Percentiles rank a stretch among this genome's conserved stretches.
phyloP scores from a whole-genome alignment of 495 filamentous ascomycete genomes.

The Rostrohypoxylon terebratum region DNA sequence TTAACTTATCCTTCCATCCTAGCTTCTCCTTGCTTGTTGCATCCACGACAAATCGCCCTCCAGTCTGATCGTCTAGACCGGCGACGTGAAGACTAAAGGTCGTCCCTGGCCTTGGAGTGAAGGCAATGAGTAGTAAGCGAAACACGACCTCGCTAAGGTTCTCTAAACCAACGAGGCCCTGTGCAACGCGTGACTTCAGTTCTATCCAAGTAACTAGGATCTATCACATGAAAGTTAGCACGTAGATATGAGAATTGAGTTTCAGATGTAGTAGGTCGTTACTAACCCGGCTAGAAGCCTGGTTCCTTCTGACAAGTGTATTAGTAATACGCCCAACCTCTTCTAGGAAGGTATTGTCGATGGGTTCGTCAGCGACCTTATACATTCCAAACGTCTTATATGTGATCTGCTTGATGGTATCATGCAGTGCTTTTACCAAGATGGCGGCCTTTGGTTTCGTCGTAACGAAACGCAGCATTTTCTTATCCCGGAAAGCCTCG shows the following conservation, averaged over 20 bases:
- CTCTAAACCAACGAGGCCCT: conserved; percentile 36
- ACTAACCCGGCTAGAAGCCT: conserved; percentile 42
- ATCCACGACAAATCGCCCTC: conserved; percentile 48
- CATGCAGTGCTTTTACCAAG: conserved; percentile 49
- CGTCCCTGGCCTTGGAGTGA: conserved; percentile 39
- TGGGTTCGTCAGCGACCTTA: conserved; percentile 36
- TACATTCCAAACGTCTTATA: conserved; percentile 12
- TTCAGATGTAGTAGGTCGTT: background rate
- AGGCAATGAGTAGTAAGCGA: conserved; percentile 58
- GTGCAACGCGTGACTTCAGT: conserved; percentile 26
- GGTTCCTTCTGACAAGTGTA: conserved; percentile 48
- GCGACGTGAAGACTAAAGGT: conserved; percentile 31
- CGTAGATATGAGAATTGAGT: background rate
- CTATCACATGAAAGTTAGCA: conserved; percentile 37
- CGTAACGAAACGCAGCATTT: conserved; percentile 52
- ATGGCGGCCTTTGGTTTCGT: conserved; percentile 48
- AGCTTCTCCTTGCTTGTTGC: conserved; percentile 47
- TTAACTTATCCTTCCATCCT: conserved; percentile 58
- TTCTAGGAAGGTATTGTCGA: conserved; percentile 47
- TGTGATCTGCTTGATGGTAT: conserved; percentile 26
- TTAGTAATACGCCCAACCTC: conserved; percentile 60
- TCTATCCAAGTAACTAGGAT: conserved; percentile 58
- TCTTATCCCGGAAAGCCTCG: conserved; percentile 41
- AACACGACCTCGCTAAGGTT: conserved; percentile 53
- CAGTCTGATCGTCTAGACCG: background rate